Base-by-base conservation (phyloP, 176 grass and related monocot genomes). In the Hyparrhenia diplandra region DNA sequence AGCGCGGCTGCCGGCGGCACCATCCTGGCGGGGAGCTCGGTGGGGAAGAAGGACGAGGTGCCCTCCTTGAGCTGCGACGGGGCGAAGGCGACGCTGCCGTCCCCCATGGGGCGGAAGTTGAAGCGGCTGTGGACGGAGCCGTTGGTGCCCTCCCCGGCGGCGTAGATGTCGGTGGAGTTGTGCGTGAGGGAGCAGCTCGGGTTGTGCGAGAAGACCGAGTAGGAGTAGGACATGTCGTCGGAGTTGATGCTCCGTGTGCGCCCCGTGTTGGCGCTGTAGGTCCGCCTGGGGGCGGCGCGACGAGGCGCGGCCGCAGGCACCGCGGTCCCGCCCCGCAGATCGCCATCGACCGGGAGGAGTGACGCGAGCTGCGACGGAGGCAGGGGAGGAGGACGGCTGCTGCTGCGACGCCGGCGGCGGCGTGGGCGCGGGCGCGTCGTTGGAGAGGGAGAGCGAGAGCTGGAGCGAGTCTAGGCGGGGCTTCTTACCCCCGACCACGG, bases 141-240 rank as follows among this genome's bases (percentile, higher is more conserved):
- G 79, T 99, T 99, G 20, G 93, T 99, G 18, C 97, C 97, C 85
- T 99, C 97, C 14, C 97, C 97, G 1, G 92, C 93, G 36, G 94
- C 93, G 64, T 91, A 99, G 73, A 93, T 95, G 61, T 98, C 97
- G 62, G 93, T 99, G 46, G 93, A 95, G 81, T 96, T 99, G 64
- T 89, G 88, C 14, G 97, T 99, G 27, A 99, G 79, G 42, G 97
- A 99, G 85, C 97, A 99, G 77, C 97, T 99, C 1, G 97, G 97
- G 85, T 96, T 99, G 89, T 99, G 97, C 5, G 97, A 99, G 81
- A 99, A 96, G 24, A 91, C 80, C 10, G 97, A 99, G 93, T 90
- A 95, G 51, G 96, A 95, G 73, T 93, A 96, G 11, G 97, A 99
- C 83, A 96, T 86, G 84, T 96, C 93, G 82, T 96, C 97, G 17